phyloP scores from a whole-genome alignment of 345 rosid species.

The Murraya paniculata region DNA sequence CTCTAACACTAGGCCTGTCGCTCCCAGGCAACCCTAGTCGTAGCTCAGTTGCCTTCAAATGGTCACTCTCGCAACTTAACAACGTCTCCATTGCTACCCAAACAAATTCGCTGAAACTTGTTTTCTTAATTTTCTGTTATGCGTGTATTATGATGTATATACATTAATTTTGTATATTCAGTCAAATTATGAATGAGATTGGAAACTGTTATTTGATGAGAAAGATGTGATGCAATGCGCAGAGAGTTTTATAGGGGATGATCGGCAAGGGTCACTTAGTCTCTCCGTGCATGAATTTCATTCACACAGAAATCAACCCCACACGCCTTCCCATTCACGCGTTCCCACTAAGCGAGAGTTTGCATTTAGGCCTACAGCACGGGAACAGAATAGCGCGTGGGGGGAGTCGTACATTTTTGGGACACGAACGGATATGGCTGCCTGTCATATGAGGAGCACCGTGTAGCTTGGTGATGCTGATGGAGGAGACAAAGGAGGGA shows the following conservation, averaged over 20 bases:
- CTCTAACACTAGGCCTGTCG: constrained; percentile 24
- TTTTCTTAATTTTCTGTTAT: too few species aligned
- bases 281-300: constrained; percentile 33
- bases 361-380: neutral
- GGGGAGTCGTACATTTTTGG: neutral
- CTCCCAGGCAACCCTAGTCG: constrained; percentile 80
- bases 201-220: constrained; percentile 21
- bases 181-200: neutral
- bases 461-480: constrained; percentile 25
- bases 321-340: constrained; percentile 22
- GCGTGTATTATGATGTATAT: neutral
- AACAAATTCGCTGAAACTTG: too few species aligned
- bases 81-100: constrained; percentile 9
- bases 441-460: constrained; percentile 37
- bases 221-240: constrained; percentile 16
- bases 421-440: constrained; percentile 37
- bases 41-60: constrained; percentile 71
- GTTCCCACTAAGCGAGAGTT: neutral
- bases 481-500: constrained; percentile 45
- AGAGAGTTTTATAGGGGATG: constrained; percentile 34
- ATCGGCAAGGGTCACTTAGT: constrained; percentile 6
- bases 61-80: constrained; percentile 34
- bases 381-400: constrained; percentile 25
- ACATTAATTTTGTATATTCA: neutral
- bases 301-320: constrained; percentile 7